phyloP scores from a whole-genome alignment of 192 early-diverging fungal genomes.

The Coemansia sp. region DNA sequence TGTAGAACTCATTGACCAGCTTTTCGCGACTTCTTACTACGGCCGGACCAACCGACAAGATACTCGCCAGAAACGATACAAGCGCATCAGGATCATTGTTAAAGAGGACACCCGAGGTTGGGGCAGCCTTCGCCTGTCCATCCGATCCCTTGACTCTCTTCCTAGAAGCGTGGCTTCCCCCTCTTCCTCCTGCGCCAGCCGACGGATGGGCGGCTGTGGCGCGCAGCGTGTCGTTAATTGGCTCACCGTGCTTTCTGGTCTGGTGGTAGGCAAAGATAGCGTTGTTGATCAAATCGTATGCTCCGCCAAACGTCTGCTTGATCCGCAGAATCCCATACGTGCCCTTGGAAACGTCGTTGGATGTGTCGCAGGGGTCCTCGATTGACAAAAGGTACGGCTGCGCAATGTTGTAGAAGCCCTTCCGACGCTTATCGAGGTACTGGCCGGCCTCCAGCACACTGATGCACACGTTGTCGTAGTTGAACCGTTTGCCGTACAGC shows the following conservation, averaged over 20 bases:
- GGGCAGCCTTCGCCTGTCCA: slow-evolving; percentile 13
- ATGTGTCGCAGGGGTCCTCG: slow-evolving; percentile 57
- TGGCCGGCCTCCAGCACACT: slow-evolving; percentile 56
- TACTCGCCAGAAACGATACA: slow-evolving; percentile 52
- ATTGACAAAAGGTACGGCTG: slow-evolving; percentile 57
- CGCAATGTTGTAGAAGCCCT: slow-evolving; percentile 16
- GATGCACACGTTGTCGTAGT: slow-evolving; percentile 68
- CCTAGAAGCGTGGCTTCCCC: not conserved
- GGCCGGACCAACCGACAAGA: slow-evolving; percentile 18
- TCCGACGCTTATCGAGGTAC: slow-evolving; percentile 56
- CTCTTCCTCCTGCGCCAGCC: not conserved
- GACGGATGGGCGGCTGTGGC: not conserved
- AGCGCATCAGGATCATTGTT: slow-evolving; percentile 45
- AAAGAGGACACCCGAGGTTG: not conserved
- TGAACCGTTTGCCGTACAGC: slow-evolving; percentile 82
- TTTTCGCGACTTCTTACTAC: slow-evolving; percentile 19
- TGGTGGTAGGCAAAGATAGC: slow-evolving; percentile 54
- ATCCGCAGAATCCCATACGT: slow-evolving; percentile 51
- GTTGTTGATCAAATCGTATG: slow-evolving; percentile 53
- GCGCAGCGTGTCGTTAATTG: slow-evolving; percentile 40
- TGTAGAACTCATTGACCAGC: slow-evolving; percentile 30
- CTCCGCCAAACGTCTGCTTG: slow-evolving; percentile 49
- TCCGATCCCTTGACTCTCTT: slow-evolving; percentile 28
- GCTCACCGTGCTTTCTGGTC: slow-evolving; percentile 47
- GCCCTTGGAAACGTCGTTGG: slow-evolving; percentile 60